These are phyloP conservation scores for Solanum pimpinellifolium DNA, from an alignment of 257 asterid genomes.

Conservation along the genomic window DNA sequence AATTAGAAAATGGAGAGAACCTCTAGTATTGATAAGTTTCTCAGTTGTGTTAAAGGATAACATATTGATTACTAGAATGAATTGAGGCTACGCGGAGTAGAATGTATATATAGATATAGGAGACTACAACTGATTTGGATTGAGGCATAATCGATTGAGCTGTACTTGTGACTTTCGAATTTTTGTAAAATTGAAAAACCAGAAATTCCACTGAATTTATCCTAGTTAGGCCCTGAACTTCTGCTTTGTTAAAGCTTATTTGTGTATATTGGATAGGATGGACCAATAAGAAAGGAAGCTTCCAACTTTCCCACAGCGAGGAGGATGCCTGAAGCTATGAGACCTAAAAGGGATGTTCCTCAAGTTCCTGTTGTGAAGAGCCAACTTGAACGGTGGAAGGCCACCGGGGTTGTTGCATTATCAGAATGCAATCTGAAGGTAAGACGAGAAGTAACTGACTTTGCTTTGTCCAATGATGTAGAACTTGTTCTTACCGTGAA, in stretches of 20 bases:
- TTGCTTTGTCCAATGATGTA: neutral
- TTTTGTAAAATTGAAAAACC: neutral
- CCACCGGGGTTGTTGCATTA: constrained; percentile 61
- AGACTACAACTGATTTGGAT: neutral
- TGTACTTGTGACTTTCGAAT: neutral
- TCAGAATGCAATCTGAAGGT: constrained; percentile 53
- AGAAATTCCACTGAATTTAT: neutral
- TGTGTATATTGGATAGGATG: constrained; percentile 34
- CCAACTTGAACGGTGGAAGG: constrained; percentile 58
- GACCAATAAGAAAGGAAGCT: constrained; percentile 51
- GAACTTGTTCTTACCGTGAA: neutral
- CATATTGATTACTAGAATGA: neutral
- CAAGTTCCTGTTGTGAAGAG: constrained; percentile 22
- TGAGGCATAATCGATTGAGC: neutral
- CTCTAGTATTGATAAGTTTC: neutral
- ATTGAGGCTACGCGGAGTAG: neutral
- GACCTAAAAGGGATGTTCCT: constrained; percentile 17
- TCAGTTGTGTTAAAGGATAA: neutral
- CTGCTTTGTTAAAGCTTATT: neutral
- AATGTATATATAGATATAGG: neutral
- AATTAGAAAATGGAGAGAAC: neutral
- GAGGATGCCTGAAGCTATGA: constrained; percentile 10
- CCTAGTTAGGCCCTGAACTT: neutral
- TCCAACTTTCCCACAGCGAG: constrained; percentile 10
- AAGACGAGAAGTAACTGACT: neutral